These are phyloP conservation scores for Colletotrichum ledebouriae DNA, from an alignment of 2,329 filamentous ascomycete species.

Conservation along the genomic window DNA sequence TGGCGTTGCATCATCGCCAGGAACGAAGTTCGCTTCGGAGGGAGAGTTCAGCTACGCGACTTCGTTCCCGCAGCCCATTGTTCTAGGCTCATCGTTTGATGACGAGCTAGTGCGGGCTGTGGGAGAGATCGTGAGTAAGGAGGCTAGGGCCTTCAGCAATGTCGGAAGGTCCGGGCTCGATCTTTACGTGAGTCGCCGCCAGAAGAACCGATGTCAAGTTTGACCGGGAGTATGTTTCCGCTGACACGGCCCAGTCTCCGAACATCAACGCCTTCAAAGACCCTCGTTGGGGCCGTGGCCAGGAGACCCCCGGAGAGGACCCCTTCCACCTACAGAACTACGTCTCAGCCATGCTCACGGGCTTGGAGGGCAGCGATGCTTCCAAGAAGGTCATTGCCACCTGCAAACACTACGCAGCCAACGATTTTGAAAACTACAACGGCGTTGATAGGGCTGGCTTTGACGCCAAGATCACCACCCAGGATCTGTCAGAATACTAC, in stretches of 20 bases:
- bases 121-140: constrained; percentile 67
- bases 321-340: constrained; percentile 63
- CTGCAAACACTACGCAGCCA: constrained; percentile 72
- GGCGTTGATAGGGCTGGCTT: constrained; percentile 63
- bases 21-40: constrained; percentile 64
- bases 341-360: constrained; percentile 65
- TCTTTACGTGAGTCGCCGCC: constrained; percentile 58
- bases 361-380: constrained; percentile 59
- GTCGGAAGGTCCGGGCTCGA: constrained; percentile 66
- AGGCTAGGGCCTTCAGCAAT: constrained; percentile 76
- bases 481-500: constrained; percentile 78
- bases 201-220: neutral
- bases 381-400: constrained; percentile 63
- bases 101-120: constrained; percentile 71
- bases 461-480: constrained; percentile 67
- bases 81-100: constrained; percentile 73
- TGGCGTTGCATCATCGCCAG: constrained; percentile 68
- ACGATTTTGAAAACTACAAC: constrained; percentile 66
- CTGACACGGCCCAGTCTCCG: constrained; percentile 57
- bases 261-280: constrained; percentile 77
- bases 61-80: constrained; percentile 74
- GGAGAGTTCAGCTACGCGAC: constrained; percentile 72
- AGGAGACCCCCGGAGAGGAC: constrained; percentile 73
- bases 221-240: too few species aligned
- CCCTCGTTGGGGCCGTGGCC: constrained; percentile 72